Base-by-base conservation (phyloP, 345 rosid genomes). In the Microthlaspi erraticum region DNA sequence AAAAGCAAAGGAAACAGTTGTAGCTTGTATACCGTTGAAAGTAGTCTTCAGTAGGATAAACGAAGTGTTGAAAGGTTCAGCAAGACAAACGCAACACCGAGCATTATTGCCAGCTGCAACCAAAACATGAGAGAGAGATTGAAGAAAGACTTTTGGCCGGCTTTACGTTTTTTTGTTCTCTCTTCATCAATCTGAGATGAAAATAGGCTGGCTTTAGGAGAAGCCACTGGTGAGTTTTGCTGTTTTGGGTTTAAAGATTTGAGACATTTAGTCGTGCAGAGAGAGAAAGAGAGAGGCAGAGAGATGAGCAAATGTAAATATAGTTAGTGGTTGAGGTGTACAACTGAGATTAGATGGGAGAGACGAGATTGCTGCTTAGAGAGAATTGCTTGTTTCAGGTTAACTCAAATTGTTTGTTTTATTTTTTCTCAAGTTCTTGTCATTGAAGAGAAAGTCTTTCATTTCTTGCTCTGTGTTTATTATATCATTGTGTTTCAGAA, bases 21-120 rank as follows among this genome's bases (percentile, higher is more conserved):
- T 95, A 42, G 81, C 96, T 31, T 95, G 97, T 76, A 77, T 95
- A 66, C 99, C 99, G 10, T 73, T 95, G 61, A 90, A 86, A 79
- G 41, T 95, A 80, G 96, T 90, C n/a, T 92, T 92, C 81, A 92
- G 97, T 78, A 80, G 99, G 83, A 85, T 95, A 76, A 83, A 75
- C 5, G 87, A 95, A 81, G 94, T 92, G 18, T 72, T 92, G 83
- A 95, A 85, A 63, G 89, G 97, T n/a, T 88, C 91, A 52, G 58
- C 66, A 16, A 63, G 91, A 66, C 80, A 78, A 31, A 61, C 79
- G 20, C 74, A 70, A 20, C 59, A 69, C 33, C 65, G 81, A 11
- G 14, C 80, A 63, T 58, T 68, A 63, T 58, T 68, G 49, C 60
- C 81, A 56, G 43, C 77, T 62, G 14, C 66, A 20, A 46, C 41